Conservation (phyloP, 2,329 filamentous ascomycete genomes). For the Cercospora sp. region DNA sequence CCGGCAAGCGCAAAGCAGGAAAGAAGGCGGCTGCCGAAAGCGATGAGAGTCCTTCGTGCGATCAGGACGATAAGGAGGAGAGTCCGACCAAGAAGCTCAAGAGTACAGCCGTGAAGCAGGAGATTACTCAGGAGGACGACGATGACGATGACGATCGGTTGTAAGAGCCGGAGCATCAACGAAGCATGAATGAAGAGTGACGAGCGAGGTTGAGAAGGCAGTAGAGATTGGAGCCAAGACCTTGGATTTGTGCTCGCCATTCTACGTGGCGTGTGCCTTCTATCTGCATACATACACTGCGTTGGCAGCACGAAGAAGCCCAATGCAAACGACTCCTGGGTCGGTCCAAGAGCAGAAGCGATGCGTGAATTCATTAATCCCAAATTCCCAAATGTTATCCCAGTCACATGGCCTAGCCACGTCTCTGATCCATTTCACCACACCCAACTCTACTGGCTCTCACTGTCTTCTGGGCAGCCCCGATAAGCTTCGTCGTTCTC, state of each 20-base stretch:
- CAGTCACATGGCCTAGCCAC: neutral
- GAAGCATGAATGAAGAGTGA: neutral
- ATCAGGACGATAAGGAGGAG: conserved; percentile 8
- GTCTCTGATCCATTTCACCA: neutral
- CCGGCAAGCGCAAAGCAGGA: conserved; percentile 7
- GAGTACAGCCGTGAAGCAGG: conserved; percentile 1
- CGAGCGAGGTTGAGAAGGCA: neutral
- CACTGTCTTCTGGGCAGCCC: too few relatives aligned
- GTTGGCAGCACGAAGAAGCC: neutral
- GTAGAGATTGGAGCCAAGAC: neutral
- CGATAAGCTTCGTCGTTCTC: too few relatives aligned
- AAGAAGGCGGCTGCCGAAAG: neutral
- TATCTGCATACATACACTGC: neutral
- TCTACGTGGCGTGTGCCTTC: neutral
- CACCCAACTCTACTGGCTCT: neutral
- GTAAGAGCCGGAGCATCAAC: neutral
- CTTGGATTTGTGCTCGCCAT: neutral
- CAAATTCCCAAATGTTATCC: neutral
- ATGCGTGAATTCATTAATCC: neutral
- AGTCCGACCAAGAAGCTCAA: conserved; percentile 10
- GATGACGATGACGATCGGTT: neutral
- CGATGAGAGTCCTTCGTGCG: conserved; percentile 1
- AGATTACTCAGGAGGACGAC: neutral
- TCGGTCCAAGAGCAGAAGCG: neutral
- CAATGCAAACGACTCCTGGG: neutral